phyloP scores from a whole-genome alignment of 768 basidiomycete species.

The Kwoniella dendrophila region DNA sequence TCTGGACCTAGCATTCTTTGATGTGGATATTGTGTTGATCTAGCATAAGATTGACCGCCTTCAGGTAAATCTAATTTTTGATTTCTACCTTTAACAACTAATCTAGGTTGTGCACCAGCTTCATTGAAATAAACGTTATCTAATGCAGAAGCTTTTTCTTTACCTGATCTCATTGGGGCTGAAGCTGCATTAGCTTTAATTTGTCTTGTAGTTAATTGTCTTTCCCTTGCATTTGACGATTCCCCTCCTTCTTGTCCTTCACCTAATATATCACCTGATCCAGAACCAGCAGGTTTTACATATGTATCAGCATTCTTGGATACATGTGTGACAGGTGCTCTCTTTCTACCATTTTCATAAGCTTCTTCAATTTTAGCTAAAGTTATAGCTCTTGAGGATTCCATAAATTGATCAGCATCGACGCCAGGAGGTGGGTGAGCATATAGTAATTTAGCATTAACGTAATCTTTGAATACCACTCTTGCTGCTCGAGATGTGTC shows the following conservation, averaged over 20 bases:
- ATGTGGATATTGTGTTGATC: slow-evolving; percentile 74
- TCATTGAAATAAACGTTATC: slow-evolving; percentile 82
- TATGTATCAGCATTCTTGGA: slow-evolving; percentile 81
- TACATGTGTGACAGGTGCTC: slow-evolving; percentile 83
- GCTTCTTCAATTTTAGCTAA: slow-evolving; percentile 62
- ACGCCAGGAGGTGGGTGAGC: slow-evolving; percentile 78
- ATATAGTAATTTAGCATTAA: slow-evolving; percentile 87
- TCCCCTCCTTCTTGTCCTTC: slow-evolving; percentile 25
- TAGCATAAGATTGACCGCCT: slow-evolving; percentile 61
- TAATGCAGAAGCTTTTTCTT: slow-evolving; percentile 62
- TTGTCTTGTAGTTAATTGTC: slow-evolving; percentile 58
- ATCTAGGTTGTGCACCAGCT: slow-evolving; percentile 62
- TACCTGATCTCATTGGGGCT: slow-evolving; percentile 49
- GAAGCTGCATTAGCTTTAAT: slow-evolving; percentile 48
- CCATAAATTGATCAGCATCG: slow-evolving; percentile 72
- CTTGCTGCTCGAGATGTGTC: slow-evolving; percentile 94
- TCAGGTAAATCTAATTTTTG: slow-evolving; percentile 57
- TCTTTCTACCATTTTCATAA: slow-evolving; percentile 69
- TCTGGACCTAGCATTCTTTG: slow-evolving; percentile 78
- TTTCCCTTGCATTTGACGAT: slow-evolving; percentile 45
- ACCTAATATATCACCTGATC: slow-evolving; percentile 42
- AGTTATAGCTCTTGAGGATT: slow-evolving; percentile 64
- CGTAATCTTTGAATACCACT: slow-evolving; percentile 93
- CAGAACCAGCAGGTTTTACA: slow-evolving; percentile 58
- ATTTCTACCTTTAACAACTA: slow-evolving; percentile 65